Evolutionary conservation across 2,329 filamentous ascomycete species (phyloP), one percentile per base, ranked within the genome.

Genomic region (Colletotrichum sp.): DNA sequence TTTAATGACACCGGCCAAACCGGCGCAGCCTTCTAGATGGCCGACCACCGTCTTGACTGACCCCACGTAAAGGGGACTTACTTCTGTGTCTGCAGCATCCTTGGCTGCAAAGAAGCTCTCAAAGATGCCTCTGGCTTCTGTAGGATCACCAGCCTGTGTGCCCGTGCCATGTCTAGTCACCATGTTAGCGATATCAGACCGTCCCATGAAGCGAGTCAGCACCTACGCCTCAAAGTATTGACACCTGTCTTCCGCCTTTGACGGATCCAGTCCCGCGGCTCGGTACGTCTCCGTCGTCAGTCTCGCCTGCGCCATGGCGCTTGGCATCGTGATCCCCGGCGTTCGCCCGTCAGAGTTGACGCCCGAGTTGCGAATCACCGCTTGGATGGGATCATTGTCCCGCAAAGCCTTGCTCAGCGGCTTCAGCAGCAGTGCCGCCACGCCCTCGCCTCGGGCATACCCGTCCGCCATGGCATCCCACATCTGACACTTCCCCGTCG

Each of bases 341-440:
- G 84, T 84, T 3, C 81, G 85, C 1, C 89, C 90, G 71, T 90
- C 87, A 9, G 77, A 79, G 71, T 88, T 88, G 13, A 80, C 73
- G 0, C 80, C 82, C 0, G 85, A 85, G 3, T 78, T 81, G 15
- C 83, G 80, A 16, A 87, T 83, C 1, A 85, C 81, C 3, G 82
- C 84, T 2, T 83, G 80, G 12, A 87, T 83, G 59, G 80, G 82
- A 62, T 87, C 81, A 0, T 83, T 82, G 72, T 86, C 80, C 19
- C 52, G 79, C 5, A 92, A 67, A 0, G 91, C 91, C 2, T 84
- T 80, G 7, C 79, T 81, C 2, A 92, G 78, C 1, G 80, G 82
- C 79, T 92, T 92, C 0, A 93, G 77, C 0, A 92, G 80, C 0
- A 92, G 75, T 0, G 84, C 82, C 1, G 86, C 86, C 6, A 90